phyloP scores from a whole-genome alignment of 176 grass and related monocot genomes.

The Hsuehochloa calcarea region DNA sequence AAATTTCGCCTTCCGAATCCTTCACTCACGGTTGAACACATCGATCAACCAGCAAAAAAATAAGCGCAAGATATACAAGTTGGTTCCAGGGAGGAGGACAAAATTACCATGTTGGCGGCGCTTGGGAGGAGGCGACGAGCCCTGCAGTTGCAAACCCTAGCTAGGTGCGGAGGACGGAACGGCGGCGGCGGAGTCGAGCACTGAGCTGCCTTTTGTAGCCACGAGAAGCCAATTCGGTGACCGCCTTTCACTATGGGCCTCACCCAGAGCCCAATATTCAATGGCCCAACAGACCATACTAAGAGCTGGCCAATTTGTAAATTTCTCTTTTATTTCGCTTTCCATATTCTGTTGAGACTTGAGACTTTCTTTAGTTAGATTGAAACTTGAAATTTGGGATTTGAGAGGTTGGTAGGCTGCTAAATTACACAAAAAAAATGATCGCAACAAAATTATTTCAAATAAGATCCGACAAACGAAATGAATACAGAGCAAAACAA shows the following conservation, averaged over 20 bases:
- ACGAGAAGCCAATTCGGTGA: not conserved
- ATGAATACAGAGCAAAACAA: conserved; percentile 30
- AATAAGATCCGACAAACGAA: not conserved
- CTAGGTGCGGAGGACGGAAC: not conserved
- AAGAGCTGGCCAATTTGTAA: not conserved
- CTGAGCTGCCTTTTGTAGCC: conserved; percentile 2
- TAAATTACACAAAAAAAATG: not conserved
- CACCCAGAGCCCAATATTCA: not conserved
- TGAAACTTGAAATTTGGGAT: too few relatives aligned
- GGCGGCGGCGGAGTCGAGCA: not conserved
- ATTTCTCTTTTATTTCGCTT: not conserved
- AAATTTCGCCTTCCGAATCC: not conserved
- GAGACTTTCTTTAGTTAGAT: too few relatives aligned
- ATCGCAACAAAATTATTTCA: too few relatives aligned
- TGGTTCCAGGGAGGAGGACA: not conserved
- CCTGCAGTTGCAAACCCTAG: conserved; percentile 10
- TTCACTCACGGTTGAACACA: not conserved
- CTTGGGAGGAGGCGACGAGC: not conserved
- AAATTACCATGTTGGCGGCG: not conserved
- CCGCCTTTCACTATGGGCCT: not conserved
- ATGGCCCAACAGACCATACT: too few relatives aligned
- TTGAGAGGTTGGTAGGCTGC: too few relatives aligned
- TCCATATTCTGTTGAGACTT: not conserved
- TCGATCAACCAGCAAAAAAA: not conserved
- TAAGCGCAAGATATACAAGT: not conserved